phyloP scores from a whole-genome alignment of 176 grass and related monocot genomes.

The Saccharum officinarum region DNA sequence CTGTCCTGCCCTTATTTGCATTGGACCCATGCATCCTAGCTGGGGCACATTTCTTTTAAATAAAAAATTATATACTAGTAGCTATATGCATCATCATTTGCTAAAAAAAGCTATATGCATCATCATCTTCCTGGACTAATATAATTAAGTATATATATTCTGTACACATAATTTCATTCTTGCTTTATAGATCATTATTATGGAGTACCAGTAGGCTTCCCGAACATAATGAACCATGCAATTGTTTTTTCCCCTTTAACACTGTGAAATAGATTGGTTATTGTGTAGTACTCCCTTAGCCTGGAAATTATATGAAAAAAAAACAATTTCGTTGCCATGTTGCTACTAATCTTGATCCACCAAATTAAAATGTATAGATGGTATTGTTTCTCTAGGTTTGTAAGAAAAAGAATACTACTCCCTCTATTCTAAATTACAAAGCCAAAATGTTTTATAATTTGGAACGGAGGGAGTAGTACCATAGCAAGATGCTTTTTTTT shows the following conservation, averaged over 20 bases:
- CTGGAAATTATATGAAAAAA: neutral
- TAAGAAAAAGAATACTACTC: too few relatives aligned
- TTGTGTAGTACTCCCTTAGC: neutral
- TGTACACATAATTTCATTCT: neutral
- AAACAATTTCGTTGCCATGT: neutral
- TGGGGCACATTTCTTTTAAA: neutral
- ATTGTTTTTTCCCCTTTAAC: too few relatives aligned
- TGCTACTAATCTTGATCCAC: neutral
- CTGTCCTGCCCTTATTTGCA: neutral
- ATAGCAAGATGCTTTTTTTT: too few relatives aligned
- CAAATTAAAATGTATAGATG: neutral
- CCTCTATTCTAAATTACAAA: too few relatives aligned
- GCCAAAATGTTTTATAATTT: too few relatives aligned
- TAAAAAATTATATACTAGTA: neutral
- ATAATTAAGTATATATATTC: neutral
- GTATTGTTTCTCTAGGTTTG: too few relatives aligned
- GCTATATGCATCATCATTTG: neutral
- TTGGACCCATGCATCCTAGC: neutral
- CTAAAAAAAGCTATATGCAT: neutral
- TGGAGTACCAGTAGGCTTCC: too few relatives aligned
- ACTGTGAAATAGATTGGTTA: too few relatives aligned
- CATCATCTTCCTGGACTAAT: neutral
- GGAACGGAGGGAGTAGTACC: neutral
- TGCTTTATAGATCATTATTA: too few relatives aligned
- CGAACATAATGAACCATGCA: too few relatives aligned